Conservation (phyloP, 495 filamentous ascomycete species). For the Penicillium simplicissimum region DNA sequence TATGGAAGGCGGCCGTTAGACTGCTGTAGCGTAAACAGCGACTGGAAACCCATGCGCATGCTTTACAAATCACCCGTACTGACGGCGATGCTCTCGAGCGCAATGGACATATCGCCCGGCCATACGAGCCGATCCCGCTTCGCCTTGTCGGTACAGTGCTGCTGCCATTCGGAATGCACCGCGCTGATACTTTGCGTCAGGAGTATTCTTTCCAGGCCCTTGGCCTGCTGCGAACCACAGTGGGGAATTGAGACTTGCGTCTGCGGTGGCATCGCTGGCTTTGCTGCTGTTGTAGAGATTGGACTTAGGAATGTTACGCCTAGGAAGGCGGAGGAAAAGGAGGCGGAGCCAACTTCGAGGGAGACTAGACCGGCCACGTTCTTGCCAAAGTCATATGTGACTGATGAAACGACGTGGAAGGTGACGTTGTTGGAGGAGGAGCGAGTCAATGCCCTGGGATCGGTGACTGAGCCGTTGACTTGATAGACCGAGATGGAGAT, state of each 20-base stretch:
- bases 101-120: conserved; percentile 61
- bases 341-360: conserved; percentile 30
- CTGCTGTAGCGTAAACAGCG: conserved; percentile 52
- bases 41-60: conserved; percentile 54
- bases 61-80: conserved; percentile 56
- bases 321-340: conserved; percentile 36
- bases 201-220: conserved; percentile 32
- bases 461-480: conserved; percentile 41
- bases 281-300: conserved; percentile 43
- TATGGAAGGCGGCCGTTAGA: conserved; percentile 47
- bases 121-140: conserved; percentile 58
- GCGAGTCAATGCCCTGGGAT: conserved; percentile 28
- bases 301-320: conserved; percentile 47
- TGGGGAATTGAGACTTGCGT: conserved; percentile 41
- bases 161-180: conserved; percentile 52
- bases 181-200: conserved; percentile 35
- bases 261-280: conserved; percentile 43
- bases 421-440: background rate
- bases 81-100: conserved; percentile 52
- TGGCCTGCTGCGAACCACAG: conserved; percentile 38
- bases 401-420: conserved; percentile 31
- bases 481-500: conserved; percentile 33
- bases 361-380: conserved; percentile 47
- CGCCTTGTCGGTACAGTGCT: conserved; percentile 54
- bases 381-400: conserved; percentile 49